These are phyloP conservation scores for Conticribra weissflogii DNA, from an alignment of 108 stramenopile genomes.

Conservation along the genomic window DNA sequence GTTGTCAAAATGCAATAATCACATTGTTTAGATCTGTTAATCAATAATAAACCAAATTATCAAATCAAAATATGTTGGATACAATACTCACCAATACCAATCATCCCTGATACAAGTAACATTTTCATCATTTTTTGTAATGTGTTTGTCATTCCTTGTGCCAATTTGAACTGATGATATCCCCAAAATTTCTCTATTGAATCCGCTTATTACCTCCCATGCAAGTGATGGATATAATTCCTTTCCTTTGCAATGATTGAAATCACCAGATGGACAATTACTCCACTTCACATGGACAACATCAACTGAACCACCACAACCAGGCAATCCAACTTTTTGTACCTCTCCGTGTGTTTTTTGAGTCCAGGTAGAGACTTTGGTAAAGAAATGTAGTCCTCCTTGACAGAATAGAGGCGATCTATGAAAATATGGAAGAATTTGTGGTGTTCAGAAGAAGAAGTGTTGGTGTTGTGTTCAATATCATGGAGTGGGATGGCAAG, in stretches of 20 bases:
- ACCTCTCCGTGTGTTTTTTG: conserved; percentile 1
- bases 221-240: not conserved
- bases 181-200: not conserved
- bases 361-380: not conserved
- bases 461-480: not conserved
- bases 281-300: not conserved
- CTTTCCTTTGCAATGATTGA: not conserved
- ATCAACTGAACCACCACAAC: not conserved
- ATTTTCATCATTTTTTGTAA: not conserved
- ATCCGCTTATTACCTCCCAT: not conserved
- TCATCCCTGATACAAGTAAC: not conserved
- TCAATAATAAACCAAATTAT: too few species aligned
- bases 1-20: too few species aligned
- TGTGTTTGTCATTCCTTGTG: not conserved
- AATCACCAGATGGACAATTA: not conserved
- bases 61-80: too few species aligned
- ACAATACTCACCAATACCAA: too few species aligned
- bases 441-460: conserved; percentile 5
- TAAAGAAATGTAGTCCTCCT: not conserved
- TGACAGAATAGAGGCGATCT: not conserved
- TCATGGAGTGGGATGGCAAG: not conserved
- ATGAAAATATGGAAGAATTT: conserved; percentile 13
- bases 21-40: too few species aligned
- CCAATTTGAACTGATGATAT: not conserved
- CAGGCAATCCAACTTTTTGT: conserved; percentile 1